Evolutionary conservation across 1,284 basidiomycete genomes (phyloP), one percentile per base, ranked within the genome.

Genomic region (Fomitiporia mediterranea): DNA sequence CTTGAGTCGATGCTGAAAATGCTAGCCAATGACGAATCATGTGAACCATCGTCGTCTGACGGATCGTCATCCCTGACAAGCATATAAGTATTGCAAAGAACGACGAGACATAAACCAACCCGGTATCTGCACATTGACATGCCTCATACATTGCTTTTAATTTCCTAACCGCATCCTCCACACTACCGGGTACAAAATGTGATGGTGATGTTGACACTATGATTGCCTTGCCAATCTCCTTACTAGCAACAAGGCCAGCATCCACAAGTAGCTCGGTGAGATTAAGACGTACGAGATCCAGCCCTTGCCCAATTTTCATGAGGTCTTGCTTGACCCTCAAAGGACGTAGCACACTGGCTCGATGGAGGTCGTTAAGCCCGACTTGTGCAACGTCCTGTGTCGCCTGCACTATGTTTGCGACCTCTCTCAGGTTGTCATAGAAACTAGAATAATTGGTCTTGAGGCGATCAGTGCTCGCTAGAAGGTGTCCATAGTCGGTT

Each of bases 131-230:
- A n/a, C n/a, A 8, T 44, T 37, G n/a, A 47, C 44, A 23, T 15
- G 48, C 46, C 34, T 56, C 55, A 9, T 37, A 46, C 3, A 51
- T 30, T 5, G 42, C 40, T 27, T 51, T 56, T 17, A 56, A 35
- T 30, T 56, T 56, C 40, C 55, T 56, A 9, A 46, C 48, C 3
- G 49, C 55, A 37, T 56, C 55, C 28, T 51, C 48, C 34, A 56
- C 40, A 28, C 49, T 56, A 2, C 55, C 55, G 17, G 40, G 40
- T 43, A 43, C 7, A 21, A 15, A 49, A 34, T 4, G 40, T 19
- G 34, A 15, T 13, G 9, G 35, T 9, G 39, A 28, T n/a, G 32
- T 21, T 23, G 27, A 27, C 5, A 30, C 23, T 27, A 55, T 25
- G 4, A 42, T 13, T 11, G 32, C 23, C 13, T 17, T 43, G 17